Base-by-base conservation (phyloP, 768 basidiomycete species). In the Xerocomellus intermedius region DNA sequence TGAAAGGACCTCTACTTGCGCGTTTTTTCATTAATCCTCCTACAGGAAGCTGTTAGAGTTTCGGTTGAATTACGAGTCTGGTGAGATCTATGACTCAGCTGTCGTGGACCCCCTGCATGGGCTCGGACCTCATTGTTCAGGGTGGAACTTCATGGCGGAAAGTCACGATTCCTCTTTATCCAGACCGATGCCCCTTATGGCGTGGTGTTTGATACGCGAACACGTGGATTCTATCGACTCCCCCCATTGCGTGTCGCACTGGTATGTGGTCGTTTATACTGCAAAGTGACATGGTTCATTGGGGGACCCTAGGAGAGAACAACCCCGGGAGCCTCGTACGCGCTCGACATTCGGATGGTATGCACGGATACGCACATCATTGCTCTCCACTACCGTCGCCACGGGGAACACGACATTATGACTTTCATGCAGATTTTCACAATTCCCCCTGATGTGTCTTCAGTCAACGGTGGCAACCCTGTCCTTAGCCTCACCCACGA, bases 111-210 rank as follows among this genome's bases (percentile, higher is more conserved):
- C 16, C 44, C 45, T 16, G 13, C 5, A 19, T 21, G 41, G 41
- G 41, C 1, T 24, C 0, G 6, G 6, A 8, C 4, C 24, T 24
- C 24, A 4, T 2, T 9, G 4, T 1, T 0, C 12, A 2, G 2
- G 0, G 5, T 17, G 28, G 4, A 16, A 4, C 4, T 51, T 1
- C 1, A 3, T 6, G 39, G 19, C 0, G 47, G 41, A 41, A 44
- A 10, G 24, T 44, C 46, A 14, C 42, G 10, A n/a, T 38, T 55
- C 30, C 22, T 60, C 19, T 36, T 26, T 13, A 49, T 59, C 28
- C 28, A 1, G 2, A 8, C 16, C 2, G 0, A 16, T 5, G 1
- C 0, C 4, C 8, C 3, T 5, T 0, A 0, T 9, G 35, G 35
- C 3, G 4, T 32, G 4, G 24, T 58, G 17, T 24, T 52, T n/a